Evolutionary conservation across 108 stramenopile species (phyloP).

Genomic region (Fragilariopsis cylindrus): DNA sequence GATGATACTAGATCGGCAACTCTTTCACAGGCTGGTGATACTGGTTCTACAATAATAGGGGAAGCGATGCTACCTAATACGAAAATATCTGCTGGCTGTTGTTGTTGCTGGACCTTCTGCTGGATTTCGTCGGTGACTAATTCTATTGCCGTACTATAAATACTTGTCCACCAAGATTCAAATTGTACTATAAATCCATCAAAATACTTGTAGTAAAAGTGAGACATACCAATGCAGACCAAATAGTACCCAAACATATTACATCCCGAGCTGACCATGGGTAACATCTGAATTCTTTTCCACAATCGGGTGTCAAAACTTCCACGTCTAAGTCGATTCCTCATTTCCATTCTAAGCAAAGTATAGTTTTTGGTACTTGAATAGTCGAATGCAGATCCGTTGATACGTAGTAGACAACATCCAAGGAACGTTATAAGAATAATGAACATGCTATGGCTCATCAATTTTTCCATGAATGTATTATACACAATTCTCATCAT

Average conservation of each 20-base stretch:
- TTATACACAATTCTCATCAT: not conserved
- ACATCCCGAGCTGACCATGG: not conserved
- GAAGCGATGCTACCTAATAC: not conserved
- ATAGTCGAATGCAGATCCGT: constrained; percentile 4
- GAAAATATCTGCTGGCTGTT: not conserved
- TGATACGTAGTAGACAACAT: constrained; percentile 4
- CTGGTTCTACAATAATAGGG: not conserved
- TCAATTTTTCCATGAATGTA: not conserved
- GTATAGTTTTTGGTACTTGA: not conserved
- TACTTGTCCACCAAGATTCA: not conserved
- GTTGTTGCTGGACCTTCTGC: not conserved
- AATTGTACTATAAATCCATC: not conserved
- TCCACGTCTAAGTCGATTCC: constrained; percentile 8
- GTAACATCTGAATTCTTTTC: not conserved
- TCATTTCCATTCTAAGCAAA: constrained; percentile 7
- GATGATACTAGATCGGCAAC: not conserved
- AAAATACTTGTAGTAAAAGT: constrained; percentile 1
- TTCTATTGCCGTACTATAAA: not conserved
- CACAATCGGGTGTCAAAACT: constrained; percentile 5
- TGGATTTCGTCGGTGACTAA: not conserved
- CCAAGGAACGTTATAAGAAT: not conserved
- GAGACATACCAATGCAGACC: not conserved
- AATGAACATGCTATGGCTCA: not conserved
- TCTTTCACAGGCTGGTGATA: not conserved
- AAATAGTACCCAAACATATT: constrained; percentile 23